Conservation (phyloP, 2,329 filamentous ascomycete species). For the Trichoderma sp. region DNA sequence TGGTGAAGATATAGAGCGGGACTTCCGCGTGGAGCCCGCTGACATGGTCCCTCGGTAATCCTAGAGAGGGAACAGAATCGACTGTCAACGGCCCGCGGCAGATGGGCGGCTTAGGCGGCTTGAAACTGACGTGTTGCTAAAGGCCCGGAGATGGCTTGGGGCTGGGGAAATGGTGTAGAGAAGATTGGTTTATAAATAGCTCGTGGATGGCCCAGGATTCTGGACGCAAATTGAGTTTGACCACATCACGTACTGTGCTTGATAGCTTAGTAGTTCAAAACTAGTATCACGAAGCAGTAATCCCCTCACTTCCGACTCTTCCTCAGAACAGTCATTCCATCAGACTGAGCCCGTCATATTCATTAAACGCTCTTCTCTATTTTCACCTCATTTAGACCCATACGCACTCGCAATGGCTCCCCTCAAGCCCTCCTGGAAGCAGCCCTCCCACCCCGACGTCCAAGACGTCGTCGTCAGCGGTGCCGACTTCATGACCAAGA, state of each 20-base stretch:
- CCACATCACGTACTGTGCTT: background rate
- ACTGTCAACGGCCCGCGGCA: background rate
- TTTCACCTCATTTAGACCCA: background rate
- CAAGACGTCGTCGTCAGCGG: conserved; percentile 56
- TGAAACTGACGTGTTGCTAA: background rate
- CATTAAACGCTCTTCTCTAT: background rate
- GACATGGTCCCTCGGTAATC: conserved; percentile 9
- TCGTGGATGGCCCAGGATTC: background rate
- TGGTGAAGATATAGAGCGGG: background rate
- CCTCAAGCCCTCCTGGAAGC: conserved; percentile 56
- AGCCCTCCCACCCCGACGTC: conserved; percentile 58
- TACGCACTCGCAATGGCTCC: conserved; percentile 46
- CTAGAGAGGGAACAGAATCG: background rate
- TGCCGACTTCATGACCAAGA: conserved; percentile 58
- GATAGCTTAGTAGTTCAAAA: background rate
- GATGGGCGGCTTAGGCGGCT: background rate
- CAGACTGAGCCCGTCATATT: background rate
- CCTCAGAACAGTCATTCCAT: background rate
- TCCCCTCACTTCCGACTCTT: background rate
- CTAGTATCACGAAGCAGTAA: background rate
- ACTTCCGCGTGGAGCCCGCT: conserved; percentile 3
- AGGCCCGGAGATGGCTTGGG: background rate
- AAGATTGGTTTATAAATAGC: conserved; percentile 2
- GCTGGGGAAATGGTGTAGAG: background rate
- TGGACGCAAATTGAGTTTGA: background rate